A percentile compares a stretch with the other conserved stretches of the same genome.
Conservation (phyloP, 2,329 filamentous ascomycete species). For the Cordyceps pruinosa region DNA sequence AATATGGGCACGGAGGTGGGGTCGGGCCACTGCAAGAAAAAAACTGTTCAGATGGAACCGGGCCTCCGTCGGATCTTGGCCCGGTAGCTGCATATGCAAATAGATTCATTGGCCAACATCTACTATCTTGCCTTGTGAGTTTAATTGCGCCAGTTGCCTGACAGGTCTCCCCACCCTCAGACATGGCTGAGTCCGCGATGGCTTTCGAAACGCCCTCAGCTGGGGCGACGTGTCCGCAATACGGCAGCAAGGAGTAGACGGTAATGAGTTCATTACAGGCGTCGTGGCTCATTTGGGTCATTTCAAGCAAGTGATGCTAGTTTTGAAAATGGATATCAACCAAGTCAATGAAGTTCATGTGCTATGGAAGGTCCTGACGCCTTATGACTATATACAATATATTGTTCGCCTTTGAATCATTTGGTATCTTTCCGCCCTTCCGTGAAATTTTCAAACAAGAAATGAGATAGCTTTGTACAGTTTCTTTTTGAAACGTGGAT, state of each 20-base stretch:
- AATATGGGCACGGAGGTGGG: constrained; percentile 1
- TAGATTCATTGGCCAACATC: neutral
- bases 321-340: neutral
- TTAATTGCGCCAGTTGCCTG: neutral
- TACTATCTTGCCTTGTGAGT: neutral
- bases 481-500: neutral
- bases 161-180: neutral
- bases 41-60: neutral
- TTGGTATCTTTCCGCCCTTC: neutral
- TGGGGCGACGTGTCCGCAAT: neutral
- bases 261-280: neutral
- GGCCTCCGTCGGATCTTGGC: neutral
- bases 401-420: neutral
- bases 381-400: neutral
- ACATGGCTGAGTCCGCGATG: neutral
- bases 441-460: neutral
- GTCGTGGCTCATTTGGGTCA: neutral
- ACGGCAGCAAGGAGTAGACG: neutral
- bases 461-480: neutral
- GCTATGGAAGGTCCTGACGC: neutral
- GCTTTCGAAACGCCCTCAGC: neutral
- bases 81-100: neutral
- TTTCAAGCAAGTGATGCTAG: neutral
- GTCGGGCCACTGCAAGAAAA: neutral
- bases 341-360: neutral